Percentiles rank a stretch among this genome's conserved stretches.
Evolutionary conservation across 2,329 filamentous ascomycete species (phyloP).

Genomic region (Leptographium flavum): DNA sequence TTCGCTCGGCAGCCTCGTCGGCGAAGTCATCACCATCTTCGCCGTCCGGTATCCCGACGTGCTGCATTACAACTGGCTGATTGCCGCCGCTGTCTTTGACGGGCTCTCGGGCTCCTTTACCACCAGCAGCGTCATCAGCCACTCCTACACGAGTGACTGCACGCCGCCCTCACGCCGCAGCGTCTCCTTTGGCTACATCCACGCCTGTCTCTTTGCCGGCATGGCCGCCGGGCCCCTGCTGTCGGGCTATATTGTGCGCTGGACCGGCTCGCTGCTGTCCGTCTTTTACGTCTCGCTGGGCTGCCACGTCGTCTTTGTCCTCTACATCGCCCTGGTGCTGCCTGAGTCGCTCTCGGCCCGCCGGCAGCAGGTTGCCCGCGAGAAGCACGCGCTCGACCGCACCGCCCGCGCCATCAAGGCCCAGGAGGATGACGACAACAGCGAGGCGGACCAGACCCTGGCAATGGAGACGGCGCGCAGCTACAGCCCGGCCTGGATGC

Average conservation of each 20-base stretch:
- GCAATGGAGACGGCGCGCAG: not conserved
- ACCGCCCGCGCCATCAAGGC: conserved; percentile 19
- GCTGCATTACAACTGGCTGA: conserved; percentile 63
- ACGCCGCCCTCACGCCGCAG: conserved; percentile 66
- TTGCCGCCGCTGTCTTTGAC: conserved; percentile 65
- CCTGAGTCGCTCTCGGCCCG: conserved; percentile 74
- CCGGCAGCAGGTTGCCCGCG: conserved; percentile 54
- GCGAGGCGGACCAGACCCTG: not conserved
- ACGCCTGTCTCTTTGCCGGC: conserved; percentile 79
- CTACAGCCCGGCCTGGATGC: not conserved
- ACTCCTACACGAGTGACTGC: conserved; percentile 85
- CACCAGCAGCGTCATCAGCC: conserved; percentile 57
- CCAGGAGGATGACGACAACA: conserved; percentile 9
- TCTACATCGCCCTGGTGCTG: conserved; percentile 55
- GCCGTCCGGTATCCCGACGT: conserved; percentile 60
- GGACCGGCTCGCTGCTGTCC: conserved; percentile 59
- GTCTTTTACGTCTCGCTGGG: conserved; percentile 72
- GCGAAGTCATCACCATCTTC: conserved; percentile 64
- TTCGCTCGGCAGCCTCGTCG: conserved; percentile 58
- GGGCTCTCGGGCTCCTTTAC: conserved; percentile 84
- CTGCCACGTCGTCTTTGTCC: conserved; percentile 60
- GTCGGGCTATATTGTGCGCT: conserved; percentile 65
- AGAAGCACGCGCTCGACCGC: conserved; percentile 43
- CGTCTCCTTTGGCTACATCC: conserved; percentile 77
- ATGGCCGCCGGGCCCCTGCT: conserved; percentile 75